phyloP scores from a whole-genome alignment of 2,329 filamentous ascomycete genomes.

The Rhynchosporium graminicola region DNA sequence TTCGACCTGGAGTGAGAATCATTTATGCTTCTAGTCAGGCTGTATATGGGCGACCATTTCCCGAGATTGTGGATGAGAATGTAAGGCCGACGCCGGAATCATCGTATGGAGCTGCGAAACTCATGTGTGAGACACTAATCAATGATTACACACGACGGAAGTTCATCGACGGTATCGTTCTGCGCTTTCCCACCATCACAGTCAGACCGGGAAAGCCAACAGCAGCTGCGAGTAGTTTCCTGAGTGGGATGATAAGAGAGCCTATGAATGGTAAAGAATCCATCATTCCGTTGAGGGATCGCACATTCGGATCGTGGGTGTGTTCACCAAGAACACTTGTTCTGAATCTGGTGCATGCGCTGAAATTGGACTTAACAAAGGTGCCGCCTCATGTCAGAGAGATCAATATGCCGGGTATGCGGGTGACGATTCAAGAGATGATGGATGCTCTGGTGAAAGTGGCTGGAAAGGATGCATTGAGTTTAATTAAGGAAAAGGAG shows the following conservation, averaged over 20 bases:
- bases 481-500: slow-evolving; percentile 54
- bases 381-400: slow-evolving; percentile 51
- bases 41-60: slow-evolving; percentile 57
- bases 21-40: slow-evolving; percentile 61
- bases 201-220: slow-evolving; percentile 62
- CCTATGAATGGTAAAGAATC: slow-evolving; percentile 56
- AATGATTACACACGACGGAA: slow-evolving; percentile 59
- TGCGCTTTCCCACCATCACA: slow-evolving; percentile 61
- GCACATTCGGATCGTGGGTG: slow-evolving; percentile 54
- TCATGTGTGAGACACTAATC: slow-evolving; percentile 60
- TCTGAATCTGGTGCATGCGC: slow-evolving; percentile 53
- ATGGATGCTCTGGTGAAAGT: slow-evolving; percentile 58
- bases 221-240: slow-evolving; percentile 60
- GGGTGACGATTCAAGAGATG: slow-evolving; percentile 60
- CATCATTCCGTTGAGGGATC: slow-evolving; percentile 52
- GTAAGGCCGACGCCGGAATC: slow-evolving; percentile 54
- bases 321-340: slow-evolving; percentile 55
- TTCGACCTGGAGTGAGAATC: slow-evolving; percentile 50
- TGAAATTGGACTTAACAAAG: slow-evolving; percentile 44
- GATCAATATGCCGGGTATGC: slow-evolving; percentile 59
- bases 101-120: slow-evolving; percentile 62
- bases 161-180: slow-evolving; percentile 56
- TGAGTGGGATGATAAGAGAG: slow-evolving; percentile 63
- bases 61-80: slow-evolving; percentile 49
- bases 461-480: slow-evolving; percentile 56